Conservation (phyloP, 768 basidiomycete genomes). For the Rhizopogon vesiculosus region DNA sequence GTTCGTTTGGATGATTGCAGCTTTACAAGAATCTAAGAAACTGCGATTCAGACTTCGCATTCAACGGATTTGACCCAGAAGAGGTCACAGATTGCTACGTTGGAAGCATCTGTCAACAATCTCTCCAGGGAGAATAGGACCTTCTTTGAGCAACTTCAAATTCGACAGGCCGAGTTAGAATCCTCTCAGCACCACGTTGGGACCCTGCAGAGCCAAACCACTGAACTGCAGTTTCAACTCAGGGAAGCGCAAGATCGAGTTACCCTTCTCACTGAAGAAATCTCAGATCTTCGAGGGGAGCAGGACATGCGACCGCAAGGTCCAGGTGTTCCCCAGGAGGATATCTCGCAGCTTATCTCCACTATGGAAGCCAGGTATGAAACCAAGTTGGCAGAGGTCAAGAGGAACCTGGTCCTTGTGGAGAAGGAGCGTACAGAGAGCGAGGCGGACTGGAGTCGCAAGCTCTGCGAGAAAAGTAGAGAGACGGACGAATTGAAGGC, state of each 20-base stretch:
- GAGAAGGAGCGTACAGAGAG: conserved; percentile 85
- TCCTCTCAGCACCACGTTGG: conserved; percentile 74
- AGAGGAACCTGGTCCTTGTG: conserved; percentile 50
- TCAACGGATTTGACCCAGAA: conserved; percentile 61
- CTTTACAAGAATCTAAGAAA: conserved; percentile 4
- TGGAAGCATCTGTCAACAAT: conserved; percentile 68
- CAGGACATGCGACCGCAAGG: conserved; percentile 41
- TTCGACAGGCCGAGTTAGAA: conserved; percentile 88
- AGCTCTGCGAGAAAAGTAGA: conserved; percentile 69
- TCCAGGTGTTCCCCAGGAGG: conserved; percentile 48
- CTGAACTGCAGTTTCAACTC: conserved; percentile 84
- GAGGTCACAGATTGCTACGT: conserved; percentile 55
- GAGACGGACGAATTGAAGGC: conserved; percentile 74
- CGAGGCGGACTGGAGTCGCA: conserved; percentile 87
- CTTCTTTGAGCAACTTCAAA: conserved; percentile 83
- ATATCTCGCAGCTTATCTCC: conserved; percentile 68
- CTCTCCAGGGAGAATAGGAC: conserved; percentile 71
- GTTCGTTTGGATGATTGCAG: conserved; percentile 31
- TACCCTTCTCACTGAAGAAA: conserved; percentile 66
- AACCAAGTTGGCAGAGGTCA: conserved; percentile 66
- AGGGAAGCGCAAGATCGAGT: conserved; percentile 75
- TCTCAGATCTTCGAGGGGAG: conserved; percentile 58
- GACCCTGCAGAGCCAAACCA: conserved; percentile 68
- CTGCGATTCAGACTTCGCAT: conserved; percentile 50
- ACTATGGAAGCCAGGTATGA: conserved; percentile 78